These are phyloP conservation scores for Fraxinus baroniana DNA, from an alignment of 305 asterid genomes.

Conservation along the genomic window DNA sequence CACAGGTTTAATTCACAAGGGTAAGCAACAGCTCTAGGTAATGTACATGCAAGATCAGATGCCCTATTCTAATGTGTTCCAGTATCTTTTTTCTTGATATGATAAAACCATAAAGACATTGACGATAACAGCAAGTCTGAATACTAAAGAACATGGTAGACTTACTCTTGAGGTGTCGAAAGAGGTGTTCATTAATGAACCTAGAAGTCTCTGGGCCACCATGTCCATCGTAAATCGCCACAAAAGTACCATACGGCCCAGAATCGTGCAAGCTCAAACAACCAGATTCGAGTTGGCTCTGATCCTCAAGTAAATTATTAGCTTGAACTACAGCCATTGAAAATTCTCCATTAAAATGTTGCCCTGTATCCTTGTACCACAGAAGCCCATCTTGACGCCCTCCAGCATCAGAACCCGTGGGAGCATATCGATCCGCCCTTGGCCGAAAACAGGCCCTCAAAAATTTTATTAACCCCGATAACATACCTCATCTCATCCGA, in stretches of 20 bases:
- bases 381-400: slow-evolving; percentile 86
- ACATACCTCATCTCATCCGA: slow-evolving; percentile 97
- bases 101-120: slow-evolving; percentile 5
- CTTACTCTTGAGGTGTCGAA: slow-evolving; percentile 84
- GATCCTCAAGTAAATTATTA: slow-evolving; percentile 89
- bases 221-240: slow-evolving; percentile 88
- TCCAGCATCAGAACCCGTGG: slow-evolving; percentile 55
- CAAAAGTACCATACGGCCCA: slow-evolving; percentile 87
- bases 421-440: slow-evolving; percentile 51
- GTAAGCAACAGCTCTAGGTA: background rate
- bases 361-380: slow-evolving; percentile 89
- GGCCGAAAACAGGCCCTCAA: slow-evolving; percentile 92
- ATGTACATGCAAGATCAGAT: background rate
- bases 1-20: background rate
- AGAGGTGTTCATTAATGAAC: slow-evolving; percentile 69
- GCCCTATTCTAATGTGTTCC: slow-evolving; percentile 10
- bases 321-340: slow-evolving; percentile 99
- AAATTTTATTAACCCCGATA: slow-evolving; percentile 74
- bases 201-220: slow-evolving; percentile 91
- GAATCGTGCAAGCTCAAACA: slow-evolving; percentile 60
- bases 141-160: background rate
- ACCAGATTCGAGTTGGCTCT: slow-evolving; percentile 89
- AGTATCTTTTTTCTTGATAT: background rate
- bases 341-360: slow-evolving; percentile 80
- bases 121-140: background rate